Percentiles rank a stretch among this genome's conserved stretches.
These are phyloP conservation scores for Helotiales sp. DNA, from an alignment of 2,329 filamentous ascomycete species.

Conservation along the genomic window DNA sequence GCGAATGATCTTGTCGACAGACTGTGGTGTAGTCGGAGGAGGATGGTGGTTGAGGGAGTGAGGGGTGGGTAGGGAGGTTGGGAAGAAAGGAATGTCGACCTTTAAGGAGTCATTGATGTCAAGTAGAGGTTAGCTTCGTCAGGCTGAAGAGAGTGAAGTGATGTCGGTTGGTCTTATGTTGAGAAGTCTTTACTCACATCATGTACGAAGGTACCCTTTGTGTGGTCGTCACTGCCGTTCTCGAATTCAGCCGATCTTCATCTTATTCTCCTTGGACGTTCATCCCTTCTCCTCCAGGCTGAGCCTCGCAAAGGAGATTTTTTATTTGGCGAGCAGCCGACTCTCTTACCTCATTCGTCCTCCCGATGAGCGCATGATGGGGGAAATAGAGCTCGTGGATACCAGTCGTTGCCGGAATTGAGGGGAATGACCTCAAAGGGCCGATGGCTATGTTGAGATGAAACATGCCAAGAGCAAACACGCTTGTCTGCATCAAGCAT, in stretches of 20 bases:
- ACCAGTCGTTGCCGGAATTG: conserved; percentile 4
- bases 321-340: not conserved
- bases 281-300: not conserved
- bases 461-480: conserved; percentile 5
- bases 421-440: conserved; percentile 3
- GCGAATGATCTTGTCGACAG: not conserved
- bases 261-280: not conserved
- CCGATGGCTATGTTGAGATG: conserved; percentile 2
- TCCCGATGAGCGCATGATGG: not conserved
- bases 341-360: not conserved
- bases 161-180: not conserved
- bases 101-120: not conserved
- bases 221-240: conserved; percentile 1
- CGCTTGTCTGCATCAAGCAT: not conserved
- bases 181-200: too few species aligned
- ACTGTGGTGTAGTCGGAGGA: not conserved
- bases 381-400: not conserved
- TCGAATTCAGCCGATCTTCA: not conserved
- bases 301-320: not conserved
- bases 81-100: conserved; percentile 3
- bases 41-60: not conserved
- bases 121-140: not conserved
- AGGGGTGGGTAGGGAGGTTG: not conserved
- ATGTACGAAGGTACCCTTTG: too few species aligned
- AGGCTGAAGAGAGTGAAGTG: not conserved